Evolutionary conservation across 2,329 filamentous ascomycete species (phyloP).

Genomic region (Claviceps sp.): DNA sequence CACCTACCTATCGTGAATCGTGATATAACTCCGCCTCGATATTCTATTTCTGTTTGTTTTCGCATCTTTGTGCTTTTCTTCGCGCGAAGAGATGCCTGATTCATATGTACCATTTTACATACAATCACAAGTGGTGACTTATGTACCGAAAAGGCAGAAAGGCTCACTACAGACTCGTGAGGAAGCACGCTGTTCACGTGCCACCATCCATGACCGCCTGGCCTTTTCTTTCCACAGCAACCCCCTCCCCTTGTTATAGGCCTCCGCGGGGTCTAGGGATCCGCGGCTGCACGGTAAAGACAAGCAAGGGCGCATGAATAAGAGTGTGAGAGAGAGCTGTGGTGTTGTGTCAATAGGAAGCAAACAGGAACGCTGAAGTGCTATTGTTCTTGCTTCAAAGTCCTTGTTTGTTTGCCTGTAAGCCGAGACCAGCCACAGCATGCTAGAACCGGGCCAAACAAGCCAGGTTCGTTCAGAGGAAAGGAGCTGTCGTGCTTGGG

Average conservation of each 20-base stretch:
- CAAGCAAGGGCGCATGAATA: background rate
- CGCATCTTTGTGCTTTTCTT: too few species aligned
- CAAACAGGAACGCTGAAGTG: background rate
- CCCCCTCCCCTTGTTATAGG: background rate
- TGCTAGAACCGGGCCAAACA: conserved; percentile 2
- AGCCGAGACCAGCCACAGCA: background rate
- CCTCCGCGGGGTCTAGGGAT: background rate
- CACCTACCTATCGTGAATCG: too few species aligned
- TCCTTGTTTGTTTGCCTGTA: background rate
- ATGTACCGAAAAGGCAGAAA: too few species aligned
- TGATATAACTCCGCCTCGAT: too few species aligned
- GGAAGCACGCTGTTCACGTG: background rate
- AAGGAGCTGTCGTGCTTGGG: background rate
- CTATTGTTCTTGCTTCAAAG: background rate
- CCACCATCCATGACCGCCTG: background rate
- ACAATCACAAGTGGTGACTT: too few species aligned
- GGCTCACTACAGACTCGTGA: too few species aligned
- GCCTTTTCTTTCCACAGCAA: background rate
- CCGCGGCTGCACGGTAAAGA: background rate
- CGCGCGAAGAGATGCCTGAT: too few species aligned
- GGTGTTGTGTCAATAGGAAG: background rate
- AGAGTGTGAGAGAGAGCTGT: background rate
- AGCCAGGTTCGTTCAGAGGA: conserved; percentile 4
- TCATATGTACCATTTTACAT: too few species aligned
- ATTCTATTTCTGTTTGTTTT: too few species aligned